A percentile compares a stretch with the other conserved stretches of the same genome.
Evolutionary conservation across 2,329 filamentous ascomycete species (phyloP).

Genomic region (Colletotrichum higginsianum): DNA sequence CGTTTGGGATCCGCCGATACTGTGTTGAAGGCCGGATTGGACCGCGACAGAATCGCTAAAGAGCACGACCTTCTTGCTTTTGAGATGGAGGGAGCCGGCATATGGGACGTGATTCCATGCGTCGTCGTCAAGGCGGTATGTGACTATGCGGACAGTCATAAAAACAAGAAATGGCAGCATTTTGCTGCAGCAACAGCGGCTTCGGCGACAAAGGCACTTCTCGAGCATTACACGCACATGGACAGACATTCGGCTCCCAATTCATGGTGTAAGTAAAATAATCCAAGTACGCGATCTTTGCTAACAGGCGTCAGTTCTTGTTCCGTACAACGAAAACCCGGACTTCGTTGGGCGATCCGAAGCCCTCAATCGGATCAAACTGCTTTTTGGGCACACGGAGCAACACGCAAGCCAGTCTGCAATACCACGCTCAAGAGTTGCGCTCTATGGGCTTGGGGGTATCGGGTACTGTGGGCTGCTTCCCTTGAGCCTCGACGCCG

Average conservation of each 20-base stretch:
- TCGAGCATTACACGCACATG: neutral
- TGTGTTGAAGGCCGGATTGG: slow-evolving; percentile 49
- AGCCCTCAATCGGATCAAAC: neutral
- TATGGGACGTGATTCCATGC: slow-evolving; percentile 4
- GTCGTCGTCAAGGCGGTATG: neutral
- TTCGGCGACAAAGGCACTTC: neutral
- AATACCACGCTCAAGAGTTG: neutral
- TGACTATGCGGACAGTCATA: neutral
- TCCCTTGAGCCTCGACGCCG: neutral
- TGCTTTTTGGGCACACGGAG: neutral
- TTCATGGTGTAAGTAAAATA: slow-evolving; percentile 2
- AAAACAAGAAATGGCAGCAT: neutral
- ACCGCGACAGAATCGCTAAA: slow-evolving; percentile 6
- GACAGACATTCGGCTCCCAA: neutral
- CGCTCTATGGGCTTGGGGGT: slow-evolving; percentile 17
- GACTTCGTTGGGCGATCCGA: slow-evolving; percentile 3
- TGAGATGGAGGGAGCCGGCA: slow-evolving; percentile 26
- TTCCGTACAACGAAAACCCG: neutral
- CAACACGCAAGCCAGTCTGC: accelerated
- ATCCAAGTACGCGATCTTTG: no score
- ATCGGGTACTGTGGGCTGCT: slow-evolving; percentile 12
- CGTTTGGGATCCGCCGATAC: slow-evolving; percentile 47
- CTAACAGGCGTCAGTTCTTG: slow-evolving; percentile 12
- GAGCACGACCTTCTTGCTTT: slow-evolving; percentile 3
- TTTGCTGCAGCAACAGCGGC: neutral